A percentile compares a stretch with the other conserved stretches of the same genome.
Conservation (phyloP, 2,329 filamentous ascomycete genomes). For the Paracoccidioides brasiliensis region DNA sequence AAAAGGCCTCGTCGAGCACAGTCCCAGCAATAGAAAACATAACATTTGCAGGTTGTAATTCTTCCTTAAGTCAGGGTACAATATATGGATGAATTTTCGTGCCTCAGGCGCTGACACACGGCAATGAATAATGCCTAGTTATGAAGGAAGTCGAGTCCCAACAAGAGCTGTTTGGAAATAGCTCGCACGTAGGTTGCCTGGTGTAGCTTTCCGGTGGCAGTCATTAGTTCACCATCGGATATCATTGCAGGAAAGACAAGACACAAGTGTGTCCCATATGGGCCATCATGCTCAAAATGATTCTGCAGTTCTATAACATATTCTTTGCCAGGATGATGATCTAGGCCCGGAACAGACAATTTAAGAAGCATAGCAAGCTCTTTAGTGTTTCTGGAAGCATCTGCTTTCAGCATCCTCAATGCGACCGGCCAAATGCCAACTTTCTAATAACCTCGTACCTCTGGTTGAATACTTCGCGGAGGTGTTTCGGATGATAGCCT, state of each 20-base stretch:
- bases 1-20: background rate
- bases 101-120: conserved; percentile 6
- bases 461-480: conserved; percentile 13
- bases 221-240: conserved; percentile 14
- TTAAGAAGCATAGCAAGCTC: conserved; percentile 14
- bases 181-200: conserved; percentile 8
- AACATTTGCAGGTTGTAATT: conserved; percentile 16
- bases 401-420: conserved; percentile 17
- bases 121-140: conserved; percentile 11
- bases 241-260: conserved; percentile 17
- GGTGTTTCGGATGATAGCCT: conserved; percentile 17
- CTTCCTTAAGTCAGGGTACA: conserved; percentile 6
- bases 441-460: conserved; percentile 14
- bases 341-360: conserved; percentile 4
- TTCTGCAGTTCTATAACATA: conserved; percentile 15
- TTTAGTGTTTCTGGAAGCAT: conserved; percentile 11
- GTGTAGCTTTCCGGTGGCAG: conserved; percentile 7
- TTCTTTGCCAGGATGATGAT: conserved; percentile 10
- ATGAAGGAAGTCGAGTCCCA: conserved; percentile 13
- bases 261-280: conserved; percentile 16
- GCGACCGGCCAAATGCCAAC: conserved; percentile 13
- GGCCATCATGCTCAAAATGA: conserved; percentile 15
- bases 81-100: background rate
- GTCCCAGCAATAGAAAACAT: conserved; percentile 8
- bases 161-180: conserved; percentile 12